A percentile compares a stretch with the other conserved stretches of the same genome.
Conservation (phyloP, 2,329 filamentous ascomycete genomes). For the Phoma sp. region DNA sequence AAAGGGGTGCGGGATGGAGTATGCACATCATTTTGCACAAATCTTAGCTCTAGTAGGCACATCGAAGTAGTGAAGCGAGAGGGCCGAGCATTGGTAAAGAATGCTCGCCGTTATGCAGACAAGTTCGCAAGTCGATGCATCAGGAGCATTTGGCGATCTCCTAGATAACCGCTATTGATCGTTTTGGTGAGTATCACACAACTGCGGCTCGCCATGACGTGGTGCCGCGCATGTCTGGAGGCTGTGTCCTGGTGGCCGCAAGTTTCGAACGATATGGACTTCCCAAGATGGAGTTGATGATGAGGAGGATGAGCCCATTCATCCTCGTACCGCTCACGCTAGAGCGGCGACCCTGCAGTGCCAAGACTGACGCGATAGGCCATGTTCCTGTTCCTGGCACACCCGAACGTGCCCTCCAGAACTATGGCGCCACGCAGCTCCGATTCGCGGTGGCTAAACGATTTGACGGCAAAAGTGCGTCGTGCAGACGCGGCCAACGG, state of each 20-base stretch:
- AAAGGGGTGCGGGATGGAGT: not conserved
- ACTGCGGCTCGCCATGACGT: constrained; percentile 20
- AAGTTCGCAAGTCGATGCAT: not conserved
- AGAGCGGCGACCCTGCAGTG: constrained; percentile 24
- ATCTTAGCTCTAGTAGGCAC: not conserved
- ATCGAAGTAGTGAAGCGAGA: not conserved
- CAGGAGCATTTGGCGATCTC: not conserved
- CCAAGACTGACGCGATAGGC: constrained; percentile 23
- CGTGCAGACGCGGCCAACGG: not conserved
- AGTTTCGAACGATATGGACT: constrained; percentile 5
- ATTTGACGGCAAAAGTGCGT: constrained; percentile 3
- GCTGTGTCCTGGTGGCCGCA: constrained; percentile 18
- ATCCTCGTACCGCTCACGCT: constrained; percentile 22
- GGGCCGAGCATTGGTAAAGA: not conserved
- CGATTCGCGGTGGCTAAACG: constrained; percentile 23
- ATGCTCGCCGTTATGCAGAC: not conserved
- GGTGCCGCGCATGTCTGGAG: constrained; percentile 20
- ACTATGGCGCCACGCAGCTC: constrained; percentile 21
- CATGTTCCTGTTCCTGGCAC: constrained; percentile 14
- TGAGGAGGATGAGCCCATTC: constrained; percentile 18
- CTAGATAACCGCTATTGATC: not conserved
- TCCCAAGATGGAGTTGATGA: not conserved
- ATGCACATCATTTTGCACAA: constrained; percentile 11
- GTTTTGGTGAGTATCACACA: not conserved
- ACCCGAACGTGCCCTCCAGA: constrained; percentile 19